These are phyloP conservation scores for Graphiopsis chlorocephala DNA, from an alignment of 2,329 filamentous ascomycete genomes.

Conservation along the genomic window DNA sequence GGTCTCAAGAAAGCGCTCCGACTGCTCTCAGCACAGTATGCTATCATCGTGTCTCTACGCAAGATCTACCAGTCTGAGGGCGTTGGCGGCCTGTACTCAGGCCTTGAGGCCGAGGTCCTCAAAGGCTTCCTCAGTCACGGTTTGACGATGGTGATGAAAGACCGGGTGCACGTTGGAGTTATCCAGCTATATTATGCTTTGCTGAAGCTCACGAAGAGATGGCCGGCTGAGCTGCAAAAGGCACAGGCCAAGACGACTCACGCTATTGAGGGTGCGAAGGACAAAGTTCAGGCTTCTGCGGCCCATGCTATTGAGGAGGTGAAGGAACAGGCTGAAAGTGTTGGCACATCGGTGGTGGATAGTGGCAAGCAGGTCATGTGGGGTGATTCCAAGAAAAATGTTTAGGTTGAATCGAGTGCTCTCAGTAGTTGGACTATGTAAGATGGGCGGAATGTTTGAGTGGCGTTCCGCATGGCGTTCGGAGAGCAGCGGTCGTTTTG, in stretches of 20 bases:
- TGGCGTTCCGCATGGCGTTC: background rate
- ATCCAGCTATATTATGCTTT: conserved; percentile 69
- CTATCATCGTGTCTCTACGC: conserved; percentile 30
- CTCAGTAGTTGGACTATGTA: background rate
- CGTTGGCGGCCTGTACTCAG: conserved; percentile 67
- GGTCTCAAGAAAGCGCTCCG: conserved; percentile 15
- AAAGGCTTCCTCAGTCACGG: conserved; percentile 86
- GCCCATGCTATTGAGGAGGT: conserved; percentile 27
- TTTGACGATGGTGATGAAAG: conserved; percentile 83
- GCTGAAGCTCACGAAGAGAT: conserved; percentile 47
- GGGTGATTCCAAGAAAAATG: conserved; percentile 18
- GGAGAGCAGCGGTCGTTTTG: background rate
- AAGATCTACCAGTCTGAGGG: conserved; percentile 56
- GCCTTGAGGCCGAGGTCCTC: conserved; percentile 70
- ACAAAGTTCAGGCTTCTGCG: conserved; percentile 18
- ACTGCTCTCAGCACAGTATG: conserved; percentile 31
- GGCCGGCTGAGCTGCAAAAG: conserved; percentile 39
- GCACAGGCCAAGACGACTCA: conserved; percentile 19
- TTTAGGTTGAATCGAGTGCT: background rate
- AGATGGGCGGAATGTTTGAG: background rate
- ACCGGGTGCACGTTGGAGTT: conserved; percentile 68
- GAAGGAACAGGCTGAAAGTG: conserved; percentile 32
- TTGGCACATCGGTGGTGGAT: conserved; percentile 20
- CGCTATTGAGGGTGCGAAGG: conserved; percentile 11
- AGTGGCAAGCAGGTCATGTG: conserved; percentile 22